phyloP scores from a whole-genome alignment of 1,139 yeast species.

The Pichia sp. region DNA sequence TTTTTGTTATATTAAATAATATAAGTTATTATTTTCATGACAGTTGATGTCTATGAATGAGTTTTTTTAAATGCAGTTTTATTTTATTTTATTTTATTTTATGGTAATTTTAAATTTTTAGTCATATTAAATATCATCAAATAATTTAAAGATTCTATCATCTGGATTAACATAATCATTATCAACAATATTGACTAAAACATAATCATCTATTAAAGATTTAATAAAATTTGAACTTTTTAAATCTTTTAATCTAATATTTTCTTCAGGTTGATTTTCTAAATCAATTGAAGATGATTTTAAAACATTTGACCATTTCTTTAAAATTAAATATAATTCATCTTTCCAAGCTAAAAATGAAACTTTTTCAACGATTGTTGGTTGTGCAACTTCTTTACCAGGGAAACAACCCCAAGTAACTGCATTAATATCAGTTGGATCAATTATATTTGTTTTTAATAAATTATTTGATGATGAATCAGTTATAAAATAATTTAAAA shows the following conservation, averaged over 20 bases:
- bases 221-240: constrained; percentile 37
- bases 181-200: constrained; percentile 83
- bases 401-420: constrained; percentile 99
- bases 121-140: constrained; percentile 18
- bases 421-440: constrained; percentile 73
- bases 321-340: constrained; percentile 78
- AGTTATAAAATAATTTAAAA: constrained; percentile 76
- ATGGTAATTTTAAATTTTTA: not conserved
- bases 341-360: constrained; percentile 95
- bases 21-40: too few relatives aligned
- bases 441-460: constrained; percentile 59
- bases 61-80: not conserved
- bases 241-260: constrained; percentile 9
- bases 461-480: constrained; percentile 46
- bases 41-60: constrained; percentile 6
- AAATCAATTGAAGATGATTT: constrained; percentile 13
- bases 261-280: constrained; percentile 15
- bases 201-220: constrained; percentile 51
- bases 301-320: constrained; percentile 70
- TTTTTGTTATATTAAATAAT: too few relatives aligned
- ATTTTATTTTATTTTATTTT: too few relatives aligned
- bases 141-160: constrained; percentile 42
- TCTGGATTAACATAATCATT: constrained; percentile 62
- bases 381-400: constrained; percentile 75
- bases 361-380: constrained; percentile 81